Evolutionary conservation across 208 protist genomes (phyloP).

Genomic region (Leishmania tarentolae): DNA sequence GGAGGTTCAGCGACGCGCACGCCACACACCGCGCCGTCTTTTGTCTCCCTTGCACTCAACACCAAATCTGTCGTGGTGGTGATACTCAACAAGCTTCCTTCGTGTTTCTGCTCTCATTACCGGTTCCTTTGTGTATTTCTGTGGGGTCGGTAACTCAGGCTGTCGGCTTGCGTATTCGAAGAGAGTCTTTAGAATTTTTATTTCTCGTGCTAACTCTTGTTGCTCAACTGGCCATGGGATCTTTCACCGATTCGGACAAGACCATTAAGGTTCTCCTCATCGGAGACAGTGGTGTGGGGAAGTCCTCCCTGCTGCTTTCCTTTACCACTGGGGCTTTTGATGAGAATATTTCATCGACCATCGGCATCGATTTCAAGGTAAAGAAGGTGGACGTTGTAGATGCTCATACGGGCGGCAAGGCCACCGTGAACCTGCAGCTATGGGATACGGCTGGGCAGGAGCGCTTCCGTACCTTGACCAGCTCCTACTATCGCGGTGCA

Average conservation of each 20-base stretch:
- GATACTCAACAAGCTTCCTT: not conserved
- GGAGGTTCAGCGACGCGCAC: not conserved
- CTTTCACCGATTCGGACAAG: constrained; percentile 29
- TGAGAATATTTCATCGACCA: constrained; percentile 64
- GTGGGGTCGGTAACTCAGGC: not conserved
- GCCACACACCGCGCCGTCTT: not conserved
- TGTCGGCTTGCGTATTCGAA: too few relatives aligned
- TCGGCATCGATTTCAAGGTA: constrained; percentile 91
- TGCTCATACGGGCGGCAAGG: constrained; percentile 32
- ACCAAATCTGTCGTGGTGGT: not conserved
- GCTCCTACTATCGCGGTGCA: constrained; percentile 84
- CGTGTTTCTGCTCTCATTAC: not conserved
- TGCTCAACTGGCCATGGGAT: constrained; percentile 12
- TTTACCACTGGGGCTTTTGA: constrained; percentile 77
- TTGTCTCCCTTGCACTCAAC: not conserved
- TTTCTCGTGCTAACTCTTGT: not conserved
- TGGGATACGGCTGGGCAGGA: constrained; percentile 92
- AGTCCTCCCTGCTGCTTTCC: constrained; percentile 79
- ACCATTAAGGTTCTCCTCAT: constrained; percentile 87
- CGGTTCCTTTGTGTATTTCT: not conserved
- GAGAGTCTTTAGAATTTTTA: not conserved
- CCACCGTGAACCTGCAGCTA: constrained; percentile 83
- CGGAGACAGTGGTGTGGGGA: constrained; percentile 84
- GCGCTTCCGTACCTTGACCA: constrained; percentile 83
- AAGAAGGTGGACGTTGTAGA: constrained; percentile 77